A percentile compares a stretch with the other conserved stretches of the same genome.
phyloP scores from a whole-genome alignment of 148 eudicot genomes.

The Cornus controversa region DNA sequence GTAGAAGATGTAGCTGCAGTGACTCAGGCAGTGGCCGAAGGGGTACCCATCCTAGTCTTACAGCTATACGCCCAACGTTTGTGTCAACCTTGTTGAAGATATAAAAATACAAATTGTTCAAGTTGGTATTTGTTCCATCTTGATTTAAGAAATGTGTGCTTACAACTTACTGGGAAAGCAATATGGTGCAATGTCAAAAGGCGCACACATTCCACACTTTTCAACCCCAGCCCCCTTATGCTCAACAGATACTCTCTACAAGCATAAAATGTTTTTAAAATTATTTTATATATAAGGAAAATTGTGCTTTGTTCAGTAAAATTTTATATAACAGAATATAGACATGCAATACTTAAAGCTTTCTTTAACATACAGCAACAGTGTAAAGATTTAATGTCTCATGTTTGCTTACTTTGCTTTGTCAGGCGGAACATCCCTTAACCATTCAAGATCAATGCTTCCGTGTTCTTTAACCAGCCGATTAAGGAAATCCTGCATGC shows the following conservation, averaged over 20 bases:
- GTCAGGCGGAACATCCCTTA: constrained; percentile 93
- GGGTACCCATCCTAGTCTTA: too few relatives aligned
- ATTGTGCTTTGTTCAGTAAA: neutral
- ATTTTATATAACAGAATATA: neutral
- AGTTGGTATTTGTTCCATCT: constrained; percentile 5
- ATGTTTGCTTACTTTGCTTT: constrained; percentile 78
- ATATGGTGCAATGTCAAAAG: too few relatives aligned
- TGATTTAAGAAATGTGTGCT: neutral
- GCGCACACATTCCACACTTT: too few relatives aligned
- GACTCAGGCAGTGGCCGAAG: constrained; percentile 95
- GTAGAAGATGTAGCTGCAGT: constrained; percentile 90
- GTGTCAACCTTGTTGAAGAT: too few relatives aligned
- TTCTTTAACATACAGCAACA: neutral
- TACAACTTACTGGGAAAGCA: too few relatives aligned
- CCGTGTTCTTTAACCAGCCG: constrained; percentile 85
- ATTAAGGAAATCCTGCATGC: constrained; percentile 72
- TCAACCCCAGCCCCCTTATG: too few relatives aligned
- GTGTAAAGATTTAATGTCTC: neutral
- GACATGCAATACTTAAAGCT: neutral
- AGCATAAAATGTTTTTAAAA: constrained; percentile 9
- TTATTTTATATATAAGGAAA: neutral
- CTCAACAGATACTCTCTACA: constrained; percentile 89
- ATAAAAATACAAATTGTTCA: constrained; percentile 12
- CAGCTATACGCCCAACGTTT: too few relatives aligned
- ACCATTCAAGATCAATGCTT: constrained; percentile 89